Base-by-base conservation (phyloP, 2,329 filamentous ascomycete genomes). In the Hymenoscyphus fructigenus region DNA sequence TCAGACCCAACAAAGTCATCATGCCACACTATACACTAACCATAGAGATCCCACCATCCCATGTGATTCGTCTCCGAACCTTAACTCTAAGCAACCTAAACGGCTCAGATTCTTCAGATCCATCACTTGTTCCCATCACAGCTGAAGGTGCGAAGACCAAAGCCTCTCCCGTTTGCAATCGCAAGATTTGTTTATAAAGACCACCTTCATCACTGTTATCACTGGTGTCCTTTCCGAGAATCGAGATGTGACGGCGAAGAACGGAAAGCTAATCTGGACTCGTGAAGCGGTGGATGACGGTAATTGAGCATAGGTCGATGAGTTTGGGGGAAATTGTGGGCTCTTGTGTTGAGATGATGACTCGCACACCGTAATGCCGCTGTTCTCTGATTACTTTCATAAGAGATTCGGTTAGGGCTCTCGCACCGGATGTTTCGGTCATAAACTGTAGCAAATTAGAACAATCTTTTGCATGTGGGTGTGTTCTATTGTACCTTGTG, bases 301-400 rank as follows among this genome's bases (percentile, higher is more conserved):
- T 90, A 20, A 91, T 78, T 0, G 85, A 88, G 75, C 88, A 92
- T 0, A 94, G 79, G 62, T 91, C 89, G 0, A 93, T 81, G 0
- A 95, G 81, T n/a, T 83, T 81, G 0, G 87, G 85, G 0, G 88
- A 88, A 4, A 93, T 82, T 0, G 88, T 91, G 0, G 91, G 91
- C 70, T 94, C 91, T 72, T 95, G 90, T 0, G 91, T 93, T 0
- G 90, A 88, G 36, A 94, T 88, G 53, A 93, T 74, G 5, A 93
- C 80, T 0, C 90, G 83, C 0, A 84, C 81, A 0, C 83, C 90
- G 0, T 87, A 76, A 72, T 93, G 91, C 0, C 90, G 85, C 75
- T 94, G 90, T 23, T 89, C 80, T 0, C 90, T 84, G 68, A 93
- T 89, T 0, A 85, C 83, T 0, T 81, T 79, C 0, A 91, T 78